These are phyloP conservation scores for Phytophthora pinifolia DNA, from an alignment of 352 stramenopile genomes.

Conservation along the genomic window DNA sequence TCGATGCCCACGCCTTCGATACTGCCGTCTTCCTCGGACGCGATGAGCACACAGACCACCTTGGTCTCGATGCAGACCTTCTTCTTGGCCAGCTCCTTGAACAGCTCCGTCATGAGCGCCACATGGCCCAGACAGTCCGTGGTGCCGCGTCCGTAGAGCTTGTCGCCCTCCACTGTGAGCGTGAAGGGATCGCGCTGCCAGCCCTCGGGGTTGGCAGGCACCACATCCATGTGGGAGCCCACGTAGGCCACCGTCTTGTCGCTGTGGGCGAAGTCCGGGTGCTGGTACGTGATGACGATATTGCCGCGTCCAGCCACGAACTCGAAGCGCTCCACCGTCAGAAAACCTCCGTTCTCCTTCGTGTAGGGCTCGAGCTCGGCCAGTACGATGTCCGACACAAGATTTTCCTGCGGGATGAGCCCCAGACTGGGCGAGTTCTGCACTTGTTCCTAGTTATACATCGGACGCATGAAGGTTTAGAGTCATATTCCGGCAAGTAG, in stretches of 20 bases:
- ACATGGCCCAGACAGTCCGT: slow-evolving; percentile 93
- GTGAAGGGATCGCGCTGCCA: slow-evolving; percentile 90
- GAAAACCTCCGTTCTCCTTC: slow-evolving; percentile 68
- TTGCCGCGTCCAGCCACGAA: slow-evolving; percentile 86
- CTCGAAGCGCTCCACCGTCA: slow-evolving; percentile 72
- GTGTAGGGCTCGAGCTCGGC: slow-evolving; percentile 76
- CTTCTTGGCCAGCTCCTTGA: slow-evolving; percentile 68
- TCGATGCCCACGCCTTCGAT: slow-evolving; percentile 87
- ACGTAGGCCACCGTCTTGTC: slow-evolving; percentile 85
- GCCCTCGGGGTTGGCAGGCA: slow-evolving; percentile 87
- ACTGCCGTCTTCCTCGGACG: slow-evolving; percentile 76
- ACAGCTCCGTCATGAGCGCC: slow-evolving; percentile 85
- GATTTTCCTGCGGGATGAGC: slow-evolving; percentile 83
- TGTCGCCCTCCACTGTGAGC: slow-evolving; percentile 86
- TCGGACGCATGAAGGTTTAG: too few relatives aligned
- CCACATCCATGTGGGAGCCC: slow-evolving; percentile 91
- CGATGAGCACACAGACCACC: slow-evolving; percentile 89
- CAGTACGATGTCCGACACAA: slow-evolving; percentile 86
- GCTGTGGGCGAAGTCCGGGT: slow-evolving; percentile 43
- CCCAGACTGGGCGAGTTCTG: slow-evolving; percentile 66
- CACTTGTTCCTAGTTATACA: slow-evolving; percentile 16
- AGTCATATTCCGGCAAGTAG: too few relatives aligned
- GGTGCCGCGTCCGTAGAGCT: slow-evolving; percentile 90
- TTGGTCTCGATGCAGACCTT: slow-evolving; percentile 62
- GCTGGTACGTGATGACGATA: slow-evolving; percentile 89